These are phyloP conservation scores for Claviceps humidiphila DNA, from an alignment of 2,329 filamentous ascomycete species.

Conservation along the genomic window DNA sequence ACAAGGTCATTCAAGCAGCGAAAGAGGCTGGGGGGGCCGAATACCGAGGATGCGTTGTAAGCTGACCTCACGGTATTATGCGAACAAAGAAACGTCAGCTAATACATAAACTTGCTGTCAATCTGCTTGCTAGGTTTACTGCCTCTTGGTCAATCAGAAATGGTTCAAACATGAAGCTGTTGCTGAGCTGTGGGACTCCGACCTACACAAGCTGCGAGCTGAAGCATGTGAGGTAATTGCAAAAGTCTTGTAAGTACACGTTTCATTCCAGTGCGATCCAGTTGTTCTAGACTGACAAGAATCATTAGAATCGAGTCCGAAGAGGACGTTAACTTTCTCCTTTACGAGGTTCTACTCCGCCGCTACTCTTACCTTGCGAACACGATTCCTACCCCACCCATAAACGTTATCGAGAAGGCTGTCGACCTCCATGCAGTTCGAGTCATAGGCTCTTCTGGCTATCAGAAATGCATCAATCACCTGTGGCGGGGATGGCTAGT, in stretches of 20 bases:
- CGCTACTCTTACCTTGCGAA: constrained; percentile 73
- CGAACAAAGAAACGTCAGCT: neutral
- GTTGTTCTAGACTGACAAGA: neutral
- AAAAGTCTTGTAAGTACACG: constrained; percentile 49
- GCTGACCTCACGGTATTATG: constrained; percentile 3
- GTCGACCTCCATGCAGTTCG: constrained; percentile 82
- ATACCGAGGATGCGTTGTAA: constrained; percentile 59
- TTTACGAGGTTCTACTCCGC: constrained; percentile 72
- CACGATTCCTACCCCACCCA: constrained; percentile 55
- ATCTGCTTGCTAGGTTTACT: constrained; percentile 40
- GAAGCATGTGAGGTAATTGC: constrained; percentile 83
- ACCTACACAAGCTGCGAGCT: constrained; percentile 66
- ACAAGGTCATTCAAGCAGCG: constrained; percentile 65
- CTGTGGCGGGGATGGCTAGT: constrained; percentile 94
- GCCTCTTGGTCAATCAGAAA: constrained; percentile 56
- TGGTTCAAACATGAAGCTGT: constrained; percentile 71
- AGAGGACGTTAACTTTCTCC: constrained; percentile 62
- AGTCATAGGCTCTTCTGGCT: constrained; percentile 84
- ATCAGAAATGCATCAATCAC: constrained; percentile 87
- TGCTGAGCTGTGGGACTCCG: constrained; percentile 83
- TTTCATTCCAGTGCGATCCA: neutral
- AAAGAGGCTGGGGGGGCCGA: constrained; percentile 68
- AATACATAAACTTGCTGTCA: constrained; percentile 5
- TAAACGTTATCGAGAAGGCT: constrained; percentile 85
- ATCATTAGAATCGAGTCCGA: constrained; percentile 63